Evolutionary conservation across 768 basidiomycete genomes (phyloP), one percentile per base, ranked within the genome.

Genomic region (Tricholoma bakamatsutake): DNA sequence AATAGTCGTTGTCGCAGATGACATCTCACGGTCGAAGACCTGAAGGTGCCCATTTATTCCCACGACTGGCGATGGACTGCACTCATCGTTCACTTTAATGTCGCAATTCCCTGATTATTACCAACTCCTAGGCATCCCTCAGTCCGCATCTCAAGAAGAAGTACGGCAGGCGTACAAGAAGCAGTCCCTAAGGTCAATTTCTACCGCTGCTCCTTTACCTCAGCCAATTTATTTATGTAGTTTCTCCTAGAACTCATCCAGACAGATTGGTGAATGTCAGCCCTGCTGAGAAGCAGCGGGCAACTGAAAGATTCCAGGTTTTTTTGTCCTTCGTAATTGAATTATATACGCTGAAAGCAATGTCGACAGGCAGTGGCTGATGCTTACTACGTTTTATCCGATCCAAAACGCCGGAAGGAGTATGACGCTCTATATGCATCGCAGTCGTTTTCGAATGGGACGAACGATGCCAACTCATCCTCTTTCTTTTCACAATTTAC

Each of bases 351-450:
- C 59, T 31, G 59, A 37, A 15, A 5, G 18, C 17, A 17, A 28
- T 49, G 28, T 4, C 40, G 28, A 1, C 66, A 88, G 88, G 84
- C 88, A 7, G 85, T 97, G 59, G 93, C 94, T 52, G 94, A 97
- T 69, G 93, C 93, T 15, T 96, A 96, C 72, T 97, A 91, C 67
- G 89, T 95, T 27, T 81, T 98, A 35, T 93, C 90, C 2, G 92
- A 97, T 69, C 70, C 84, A 4, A 76, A 78, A 42, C 78, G 88
- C 55, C 80, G 87, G 56, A 76, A 69, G 63, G 88, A 92, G 69
- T 92, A 92, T 60, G 90, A 92, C 60, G 60, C 60, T 0, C 70
- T 91, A 0, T 87, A 87, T 65, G 69, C 73, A n/a, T 78, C 82
- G 7, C 81, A 80, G 50, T 59, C 77, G 45, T 61, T 74, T 15